Evolutionary conservation across 805 yeast genomes (phyloP).

Genomic region (Pichia scutulata): DNA sequence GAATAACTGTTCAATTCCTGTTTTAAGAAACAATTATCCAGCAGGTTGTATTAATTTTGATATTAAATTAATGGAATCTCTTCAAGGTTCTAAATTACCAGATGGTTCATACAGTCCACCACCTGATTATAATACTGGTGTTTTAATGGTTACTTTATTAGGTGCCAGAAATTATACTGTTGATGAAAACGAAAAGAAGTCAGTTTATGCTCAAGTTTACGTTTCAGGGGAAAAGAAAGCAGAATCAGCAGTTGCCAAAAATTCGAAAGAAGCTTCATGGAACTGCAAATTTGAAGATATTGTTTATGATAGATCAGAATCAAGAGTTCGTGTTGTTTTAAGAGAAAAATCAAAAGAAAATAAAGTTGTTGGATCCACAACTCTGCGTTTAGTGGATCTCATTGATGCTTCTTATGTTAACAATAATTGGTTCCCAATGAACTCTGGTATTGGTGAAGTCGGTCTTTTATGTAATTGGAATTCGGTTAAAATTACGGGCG

Average conservation of each 20-base stretch:
- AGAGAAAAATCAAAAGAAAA: conserved; percentile 54
- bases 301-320: conserved; percentile 59
- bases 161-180: conserved; percentile 51
- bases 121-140: conserved; percentile 92
- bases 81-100: conserved; percentile 50
- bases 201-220: conserved; percentile 65
- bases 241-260: conserved; percentile 52
- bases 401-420: conserved; percentile 74
- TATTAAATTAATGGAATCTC: conserved; percentile 67
- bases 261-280: conserved; percentile 62
- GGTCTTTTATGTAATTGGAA: conserved; percentile 72
- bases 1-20: conserved; percentile 42
- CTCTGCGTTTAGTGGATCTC: conserved; percentile 53
- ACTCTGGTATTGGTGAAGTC: conserved; percentile 64
- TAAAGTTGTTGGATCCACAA: conserved; percentile 50
- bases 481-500: conserved; percentile 67
- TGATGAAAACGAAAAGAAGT: conserved; percentile 37
- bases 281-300: conserved; percentile 50
- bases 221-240: conserved; percentile 53
- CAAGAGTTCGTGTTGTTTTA: conserved; percentile 60
- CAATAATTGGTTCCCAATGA: conserved; percentile 67
- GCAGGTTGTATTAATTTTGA: conserved; percentile 71
- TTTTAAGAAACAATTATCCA: conserved; percentile 75
- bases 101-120: conserved; percentile 83
- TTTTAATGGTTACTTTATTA: conserved; percentile 57